Conservation (phyloP, 2,329 filamentous ascomycete species). For the Pestalotiopsis sp. region DNA sequence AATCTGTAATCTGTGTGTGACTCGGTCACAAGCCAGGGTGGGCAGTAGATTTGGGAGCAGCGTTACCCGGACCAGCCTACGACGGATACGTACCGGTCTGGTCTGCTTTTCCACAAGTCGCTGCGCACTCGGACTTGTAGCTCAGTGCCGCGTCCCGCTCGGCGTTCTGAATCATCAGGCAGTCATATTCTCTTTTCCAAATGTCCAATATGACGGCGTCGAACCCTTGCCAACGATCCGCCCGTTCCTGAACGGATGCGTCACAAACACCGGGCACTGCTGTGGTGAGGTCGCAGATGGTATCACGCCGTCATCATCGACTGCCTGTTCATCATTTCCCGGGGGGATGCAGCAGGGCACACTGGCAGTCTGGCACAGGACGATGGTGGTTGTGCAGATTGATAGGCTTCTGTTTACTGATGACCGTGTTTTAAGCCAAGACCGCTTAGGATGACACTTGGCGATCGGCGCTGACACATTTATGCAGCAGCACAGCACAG, state of each 20-base stretch:
- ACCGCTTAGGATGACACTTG: neutral
- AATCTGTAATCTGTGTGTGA: too few species aligned
- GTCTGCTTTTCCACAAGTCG: neutral
- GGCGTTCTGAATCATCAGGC: constrained; percentile 9
- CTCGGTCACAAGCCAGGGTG: too few species aligned
- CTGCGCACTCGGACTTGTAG: neutral
- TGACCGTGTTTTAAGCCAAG: neutral
- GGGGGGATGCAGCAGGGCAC: neutral
- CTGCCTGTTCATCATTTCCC: neutral
- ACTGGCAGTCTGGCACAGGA: neutral
- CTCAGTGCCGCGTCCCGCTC: constrained; percentile 9
- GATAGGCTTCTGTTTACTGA: neutral
- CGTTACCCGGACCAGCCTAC: too few species aligned
- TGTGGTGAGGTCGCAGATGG: neutral
- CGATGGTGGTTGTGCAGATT: neutral
- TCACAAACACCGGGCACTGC: neutral
- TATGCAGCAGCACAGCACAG: neutral
- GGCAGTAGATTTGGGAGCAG: too few species aligned
- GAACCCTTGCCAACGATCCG: neutral
- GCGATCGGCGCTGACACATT: neutral
- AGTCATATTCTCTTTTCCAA: constrained; percentile 1
- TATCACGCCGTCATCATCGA: neutral
- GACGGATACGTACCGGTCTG: neutral
- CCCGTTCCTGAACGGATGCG: neutral
- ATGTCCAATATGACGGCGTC: neutral